These are phyloP conservation scores for Macrolepiota dolichaula DNA, from an alignment of 768 basidiomycete species.

Conservation along the genomic window DNA sequence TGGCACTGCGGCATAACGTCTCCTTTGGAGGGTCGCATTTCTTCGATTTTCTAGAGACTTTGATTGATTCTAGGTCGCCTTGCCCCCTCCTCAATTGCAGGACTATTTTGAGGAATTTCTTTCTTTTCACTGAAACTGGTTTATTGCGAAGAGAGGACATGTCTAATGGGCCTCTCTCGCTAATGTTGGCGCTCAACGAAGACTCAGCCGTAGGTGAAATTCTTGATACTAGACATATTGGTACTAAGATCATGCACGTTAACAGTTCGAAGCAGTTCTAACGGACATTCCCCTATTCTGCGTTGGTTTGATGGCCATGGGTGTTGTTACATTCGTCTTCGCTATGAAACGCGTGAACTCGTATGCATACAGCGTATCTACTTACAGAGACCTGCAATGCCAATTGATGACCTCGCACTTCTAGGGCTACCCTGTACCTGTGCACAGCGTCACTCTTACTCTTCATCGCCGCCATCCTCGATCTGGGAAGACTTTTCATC, in stretches of 20 bases:
- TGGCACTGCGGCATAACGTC: slow-evolving; percentile 10
- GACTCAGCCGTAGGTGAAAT: slow-evolving; percentile 39
- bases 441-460: slow-evolving; percentile 55
- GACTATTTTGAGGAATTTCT: slow-evolving; percentile 8
- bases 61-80: background rate
- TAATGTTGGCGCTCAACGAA: slow-evolving; percentile 31
- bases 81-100: slow-evolving; percentile 3
- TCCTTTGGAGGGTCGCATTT: slow-evolving; percentile 11
- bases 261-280: slow-evolving; percentile 53
- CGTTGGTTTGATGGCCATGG: slow-evolving; percentile 63
- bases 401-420: background rate
- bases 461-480: slow-evolving; percentile 61
- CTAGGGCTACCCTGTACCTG: slow-evolving; percentile 34
- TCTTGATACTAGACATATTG: background rate
- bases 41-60: background rate
- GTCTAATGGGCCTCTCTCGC: slow-evolving; percentile 18
- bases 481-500: slow-evolving; percentile 53
- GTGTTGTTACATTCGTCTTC: slow-evolving; percentile 54
- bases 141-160: slow-evolving; percentile 6
- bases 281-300: slow-evolving; percentile 66
- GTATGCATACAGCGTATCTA: slow-evolving; percentile 32
- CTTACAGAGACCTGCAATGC: background rate
- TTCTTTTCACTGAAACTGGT: background rate
- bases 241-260: background rate
- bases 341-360: slow-evolving; percentile 46